Evolutionary conservation across 1,139 yeast genomes (phyloP).

Genomic region (Yamadazyma membranifaciens): DNA sequence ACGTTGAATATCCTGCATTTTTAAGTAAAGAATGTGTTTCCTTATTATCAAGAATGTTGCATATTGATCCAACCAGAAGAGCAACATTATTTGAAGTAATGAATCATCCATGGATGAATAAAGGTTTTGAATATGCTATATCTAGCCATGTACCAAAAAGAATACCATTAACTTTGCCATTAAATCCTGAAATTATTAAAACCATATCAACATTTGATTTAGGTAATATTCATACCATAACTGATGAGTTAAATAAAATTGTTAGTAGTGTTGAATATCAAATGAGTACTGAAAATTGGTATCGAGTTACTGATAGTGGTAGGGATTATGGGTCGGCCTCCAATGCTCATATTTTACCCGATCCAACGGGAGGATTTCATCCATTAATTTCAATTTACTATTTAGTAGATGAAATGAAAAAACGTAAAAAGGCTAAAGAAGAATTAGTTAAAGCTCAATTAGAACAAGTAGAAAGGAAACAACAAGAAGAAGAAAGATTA

Average conservation of each 20-base stretch:
- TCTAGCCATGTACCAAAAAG: slow-evolving; percentile 75
- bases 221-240: slow-evolving; percentile 62
- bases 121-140: slow-evolving; percentile 78
- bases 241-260: slow-evolving; percentile 55
- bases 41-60: slow-evolving; percentile 82
- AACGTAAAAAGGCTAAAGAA: slow-evolving; percentile 63
- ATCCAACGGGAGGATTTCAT: slow-evolving; percentile 89
- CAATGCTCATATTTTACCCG: slow-evolving; percentile 46
- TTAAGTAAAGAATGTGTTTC: slow-evolving; percentile 83
- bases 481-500: slow-evolving; percentile 9
- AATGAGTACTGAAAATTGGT: slow-evolving; percentile 66
- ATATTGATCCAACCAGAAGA: slow-evolving; percentile 80
- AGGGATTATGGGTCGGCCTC: slow-evolving; percentile 42
- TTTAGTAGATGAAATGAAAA: slow-evolving; percentile 79
- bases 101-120: slow-evolving; percentile 92
- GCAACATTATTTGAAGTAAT: slow-evolving; percentile 78
- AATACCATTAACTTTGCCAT: slow-evolving; percentile 68
- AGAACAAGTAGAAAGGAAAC: slow-evolving; percentile 23
- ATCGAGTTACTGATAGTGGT: slow-evolving; percentile 41
- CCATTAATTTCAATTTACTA: slow-evolving; percentile 86
- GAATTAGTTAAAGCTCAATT: slow-evolving; percentile 34
- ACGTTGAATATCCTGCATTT: slow-evolving; percentile 87
- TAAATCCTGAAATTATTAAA: slow-evolving; percentile 66
- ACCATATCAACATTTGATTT: slow-evolving; percentile 82
- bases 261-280: slow-evolving; percentile 69